phyloP scores from a whole-genome alignment of 2,329 filamentous ascomycete genomes.

The Colletotrichum brevisporum region DNA sequence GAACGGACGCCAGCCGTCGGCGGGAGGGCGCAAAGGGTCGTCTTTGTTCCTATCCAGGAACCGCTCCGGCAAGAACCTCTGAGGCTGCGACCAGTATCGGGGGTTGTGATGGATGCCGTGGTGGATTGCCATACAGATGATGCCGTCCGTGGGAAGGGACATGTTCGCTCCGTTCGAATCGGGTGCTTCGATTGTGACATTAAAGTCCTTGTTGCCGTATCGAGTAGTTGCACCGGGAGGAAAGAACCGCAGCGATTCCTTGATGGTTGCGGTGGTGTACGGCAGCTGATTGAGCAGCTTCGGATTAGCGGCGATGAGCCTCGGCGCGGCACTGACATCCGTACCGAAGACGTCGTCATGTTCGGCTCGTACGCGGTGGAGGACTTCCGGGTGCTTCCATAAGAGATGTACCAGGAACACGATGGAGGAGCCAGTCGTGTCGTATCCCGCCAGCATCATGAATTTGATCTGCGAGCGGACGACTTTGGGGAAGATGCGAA shows the following conservation, averaged over 20 bases:
- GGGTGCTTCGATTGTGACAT: constrained; percentile 45
- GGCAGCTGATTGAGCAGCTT: constrained; percentile 28
- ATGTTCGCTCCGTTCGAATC: constrained; percentile 24
- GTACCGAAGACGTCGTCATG: constrained; percentile 65
- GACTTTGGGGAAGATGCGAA: constrained; percentile 7
- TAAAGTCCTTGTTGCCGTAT: constrained; percentile 49
- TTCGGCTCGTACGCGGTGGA: constrained; percentile 55
- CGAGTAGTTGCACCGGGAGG: constrained; percentile 62
- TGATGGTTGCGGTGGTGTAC: constrained; percentile 61
- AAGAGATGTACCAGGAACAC: constrained; percentile 49
- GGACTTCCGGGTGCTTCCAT: constrained; percentile 47
- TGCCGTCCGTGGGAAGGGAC: constrained; percentile 55
- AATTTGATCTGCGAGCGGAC: constrained; percentile 49
- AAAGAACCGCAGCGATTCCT: constrained; percentile 68
- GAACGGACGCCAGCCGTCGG: constrained; percentile 67
- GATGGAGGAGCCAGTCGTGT: constrained; percentile 53
- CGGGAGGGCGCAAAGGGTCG: constrained; percentile 52
- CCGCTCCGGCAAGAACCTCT: constrained; percentile 59
- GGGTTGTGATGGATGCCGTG: constrained; percentile 54
- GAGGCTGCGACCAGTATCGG: constrained; percentile 54
- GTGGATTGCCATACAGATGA: constrained; percentile 44
- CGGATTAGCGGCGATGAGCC: background rate
- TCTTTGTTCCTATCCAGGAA: constrained; percentile 50
- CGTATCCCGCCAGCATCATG: constrained; percentile 55
- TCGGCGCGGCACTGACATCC: background rate